A percentile compares a stretch with the other conserved stretches of the same genome.
phyloP scores from a whole-genome alignment of 2,329 filamentous ascomycete genomes.

The Beauveria australis region DNA sequence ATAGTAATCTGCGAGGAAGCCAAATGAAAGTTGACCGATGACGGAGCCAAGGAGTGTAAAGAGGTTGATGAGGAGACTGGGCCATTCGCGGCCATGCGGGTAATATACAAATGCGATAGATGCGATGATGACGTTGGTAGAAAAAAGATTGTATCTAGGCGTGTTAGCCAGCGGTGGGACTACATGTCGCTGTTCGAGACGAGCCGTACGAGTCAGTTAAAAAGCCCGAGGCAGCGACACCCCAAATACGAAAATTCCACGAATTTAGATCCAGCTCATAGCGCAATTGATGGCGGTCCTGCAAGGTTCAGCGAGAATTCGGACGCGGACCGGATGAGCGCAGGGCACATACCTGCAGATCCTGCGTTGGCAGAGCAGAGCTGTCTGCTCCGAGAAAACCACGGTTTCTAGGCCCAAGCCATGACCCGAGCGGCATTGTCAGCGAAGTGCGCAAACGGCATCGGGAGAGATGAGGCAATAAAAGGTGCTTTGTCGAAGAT shows the following conservation, averaged over 20 bases:
- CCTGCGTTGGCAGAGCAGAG: constrained; percentile 40
- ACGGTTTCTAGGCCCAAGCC: constrained; percentile 32
- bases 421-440: constrained; percentile 23
- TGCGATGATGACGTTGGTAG: constrained; percentile 46
- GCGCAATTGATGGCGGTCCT: constrained; percentile 44
- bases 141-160: constrained; percentile 44
- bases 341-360: constrained; percentile 34
- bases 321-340: not conserved
- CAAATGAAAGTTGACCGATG: constrained; percentile 43
- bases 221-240: constrained; percentile 46
- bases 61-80: constrained; percentile 41
- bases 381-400: constrained; percentile 43
- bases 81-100: constrained; percentile 35
- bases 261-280: constrained; percentile 47
- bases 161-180: not conserved
- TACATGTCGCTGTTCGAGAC: not conserved
- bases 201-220: constrained; percentile 42
- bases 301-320: constrained; percentile 5
- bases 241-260: constrained; percentile 48
- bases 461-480: not conserved
- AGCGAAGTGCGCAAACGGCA: not conserved
- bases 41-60: constrained; percentile 45
- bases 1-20: constrained; percentile 45
- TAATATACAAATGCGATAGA: constrained; percentile 46
- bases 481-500: not conserved